A percentile compares a stretch with the other conserved stretches of the same genome.
Evolutionary conservation across 805 yeast genomes (phyloP).

Genomic region (Starmerella ratchasimensis): DNA sequence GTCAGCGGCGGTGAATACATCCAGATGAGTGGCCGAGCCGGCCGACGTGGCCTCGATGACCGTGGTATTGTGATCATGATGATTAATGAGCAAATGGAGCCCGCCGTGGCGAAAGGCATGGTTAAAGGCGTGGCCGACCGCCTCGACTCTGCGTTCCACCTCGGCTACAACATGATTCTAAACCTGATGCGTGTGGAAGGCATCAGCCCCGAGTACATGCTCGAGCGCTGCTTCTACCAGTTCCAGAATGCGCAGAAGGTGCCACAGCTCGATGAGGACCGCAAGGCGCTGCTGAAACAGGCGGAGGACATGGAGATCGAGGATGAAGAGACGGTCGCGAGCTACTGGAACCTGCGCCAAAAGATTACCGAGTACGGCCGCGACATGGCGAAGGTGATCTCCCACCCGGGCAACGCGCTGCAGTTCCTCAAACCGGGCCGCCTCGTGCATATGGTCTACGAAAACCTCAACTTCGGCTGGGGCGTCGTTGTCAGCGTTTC

Average conservation of each 20-base stretch:
- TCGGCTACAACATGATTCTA: constrained; percentile 92
- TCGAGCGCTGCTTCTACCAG: constrained; percentile 85
- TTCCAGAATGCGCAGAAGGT: constrained; percentile 88
- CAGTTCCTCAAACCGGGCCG: constrained; percentile 85
- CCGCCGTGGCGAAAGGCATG: constrained; percentile 98
- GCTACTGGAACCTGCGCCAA: constrained; percentile 66
- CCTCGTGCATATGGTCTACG: constrained; percentile 51
- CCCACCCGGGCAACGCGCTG: constrained; percentile 80
- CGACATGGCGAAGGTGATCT: constrained; percentile 66
- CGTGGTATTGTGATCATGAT: constrained; percentile 98
- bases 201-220: constrained; percentile 93
- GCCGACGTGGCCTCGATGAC: constrained; percentile 98
- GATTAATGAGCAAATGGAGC: constrained; percentile 99
- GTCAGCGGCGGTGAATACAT: constrained; percentile 99
- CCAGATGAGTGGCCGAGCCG: constrained; percentile 99
- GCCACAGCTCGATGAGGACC: constrained; percentile 62
- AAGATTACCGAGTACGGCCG: constrained; percentile 57
- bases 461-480: constrained; percentile 77
- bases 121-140: constrained; percentile 98
- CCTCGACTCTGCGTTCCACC: constrained; percentile 91
- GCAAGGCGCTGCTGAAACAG: constrained; percentile 40
- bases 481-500: constrained; percentile 69
- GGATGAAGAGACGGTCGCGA: constrained; percentile 60
- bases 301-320: constrained; percentile 43
- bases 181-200: constrained; percentile 96